Evolutionary conservation across 495 filamentous ascomycete genomes (phyloP).

Genomic region (Penicillium mononematosum): DNA sequence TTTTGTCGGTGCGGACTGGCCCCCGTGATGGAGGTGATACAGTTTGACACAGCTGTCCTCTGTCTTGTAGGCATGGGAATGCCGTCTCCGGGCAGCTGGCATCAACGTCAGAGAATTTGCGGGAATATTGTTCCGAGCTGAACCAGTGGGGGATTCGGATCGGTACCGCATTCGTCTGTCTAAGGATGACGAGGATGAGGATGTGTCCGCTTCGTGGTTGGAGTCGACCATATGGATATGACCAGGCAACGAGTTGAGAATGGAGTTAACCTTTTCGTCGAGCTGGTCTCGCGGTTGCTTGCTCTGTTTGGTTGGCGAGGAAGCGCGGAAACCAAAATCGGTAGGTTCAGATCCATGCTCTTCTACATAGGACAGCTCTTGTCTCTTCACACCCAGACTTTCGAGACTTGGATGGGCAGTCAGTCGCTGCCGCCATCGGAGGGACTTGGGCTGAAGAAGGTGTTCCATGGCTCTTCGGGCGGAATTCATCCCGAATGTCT

Average conservation of each 20-base stretch:
- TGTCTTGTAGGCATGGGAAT: conserved; percentile 33
- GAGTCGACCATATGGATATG: conserved; percentile 64
- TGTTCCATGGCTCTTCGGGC: conserved; percentile 21
- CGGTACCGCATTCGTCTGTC: conserved; percentile 34
- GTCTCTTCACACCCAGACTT: conserved; percentile 35
- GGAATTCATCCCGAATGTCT: conserved; percentile 18
- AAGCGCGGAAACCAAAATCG: conserved; percentile 32
- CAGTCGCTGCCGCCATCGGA: conserved; percentile 33
- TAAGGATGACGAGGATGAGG: conserved; percentile 39
- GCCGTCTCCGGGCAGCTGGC: conserved; percentile 50
- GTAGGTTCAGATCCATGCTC: conserved; percentile 24
- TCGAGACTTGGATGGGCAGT: conserved; percentile 42
- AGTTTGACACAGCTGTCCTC: conserved; percentile 72
- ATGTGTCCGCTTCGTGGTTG: conserved; percentile 32
- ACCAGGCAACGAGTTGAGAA: conserved; percentile 76
- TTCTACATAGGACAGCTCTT: conserved; percentile 28
- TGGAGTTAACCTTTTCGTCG: conserved; percentile 80
- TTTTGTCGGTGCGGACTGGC: conserved; percentile 82
- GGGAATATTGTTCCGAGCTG: conserved; percentile 49
- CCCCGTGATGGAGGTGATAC: conserved; percentile 86
- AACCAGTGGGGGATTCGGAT: conserved; percentile 40
- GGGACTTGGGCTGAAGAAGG: conserved; percentile 26
- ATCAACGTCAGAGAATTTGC: conserved; percentile 70
- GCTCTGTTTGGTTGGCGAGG: conserved; percentile 31
- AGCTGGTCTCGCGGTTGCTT: conserved; percentile 63